phyloP scores from a whole-genome alignment of 1,139 yeast species.

The Blastobotrys capitulatus region DNA sequence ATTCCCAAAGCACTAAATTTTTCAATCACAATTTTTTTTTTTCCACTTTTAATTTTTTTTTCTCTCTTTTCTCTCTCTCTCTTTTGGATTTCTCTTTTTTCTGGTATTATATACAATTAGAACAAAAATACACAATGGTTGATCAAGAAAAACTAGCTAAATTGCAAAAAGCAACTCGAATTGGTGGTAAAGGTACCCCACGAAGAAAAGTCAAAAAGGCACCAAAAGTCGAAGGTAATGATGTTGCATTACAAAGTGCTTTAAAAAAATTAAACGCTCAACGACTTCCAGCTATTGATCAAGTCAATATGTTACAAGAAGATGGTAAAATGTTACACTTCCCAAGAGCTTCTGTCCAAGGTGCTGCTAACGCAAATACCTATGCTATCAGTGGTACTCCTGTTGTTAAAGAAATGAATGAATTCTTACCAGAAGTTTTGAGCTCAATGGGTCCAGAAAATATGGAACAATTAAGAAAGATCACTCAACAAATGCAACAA shows the following conservation, averaged over 20 bases:
- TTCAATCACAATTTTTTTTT: too few relatives aligned
- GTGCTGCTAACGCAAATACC: conserved; percentile 85
- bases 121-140: conserved; percentile 18
- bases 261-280: conserved; percentile 87
- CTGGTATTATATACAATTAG: not conserved
- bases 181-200: conserved; percentile 46
- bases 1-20: too few relatives aligned
- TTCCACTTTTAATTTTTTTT: too few relatives aligned
- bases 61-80: not conserved
- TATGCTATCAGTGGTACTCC: conserved; percentile 95
- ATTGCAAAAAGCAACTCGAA: conserved; percentile 35
- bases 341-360: conserved; percentile 92
- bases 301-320: conserved; percentile 96
- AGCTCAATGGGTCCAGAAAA: conserved; percentile 98
- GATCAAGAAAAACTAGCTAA: conserved; percentile 38
- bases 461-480: conserved; percentile 79
- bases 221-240: conserved; percentile 62
- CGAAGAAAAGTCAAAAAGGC: conserved; percentile 77
- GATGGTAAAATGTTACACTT: conserved; percentile 96
- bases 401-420: conserved; percentile 88
- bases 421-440: conserved; percentile 89
- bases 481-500: conserved; percentile 82
- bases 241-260: conserved; percentile 85
- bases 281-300: conserved; percentile 84
- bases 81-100: not conserved